phyloP scores from a whole-genome alignment of 2,329 filamentous ascomycete species.

The Cadophora sp. region DNA sequence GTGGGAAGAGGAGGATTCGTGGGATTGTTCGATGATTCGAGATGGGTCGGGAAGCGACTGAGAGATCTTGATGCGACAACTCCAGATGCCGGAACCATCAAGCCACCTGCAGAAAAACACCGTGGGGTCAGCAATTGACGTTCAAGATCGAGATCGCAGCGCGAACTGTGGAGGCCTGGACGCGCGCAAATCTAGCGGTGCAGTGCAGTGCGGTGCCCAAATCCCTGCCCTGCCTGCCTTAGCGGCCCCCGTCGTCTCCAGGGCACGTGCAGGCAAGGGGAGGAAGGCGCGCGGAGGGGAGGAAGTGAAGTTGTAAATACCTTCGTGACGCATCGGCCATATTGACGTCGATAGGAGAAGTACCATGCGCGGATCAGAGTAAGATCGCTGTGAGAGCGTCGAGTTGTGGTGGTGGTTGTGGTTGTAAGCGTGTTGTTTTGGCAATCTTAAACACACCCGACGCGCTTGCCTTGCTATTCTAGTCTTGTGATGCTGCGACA shows the following conservation, averaged over 20 bases:
- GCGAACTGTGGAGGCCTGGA: conserved; percentile 16
- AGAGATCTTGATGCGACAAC: conserved; percentile 45
- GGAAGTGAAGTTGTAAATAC: conserved; percentile 31
- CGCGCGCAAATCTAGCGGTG: conserved; percentile 19
- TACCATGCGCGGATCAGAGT: neutral
- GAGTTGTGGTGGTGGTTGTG: neutral
- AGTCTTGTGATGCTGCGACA: neutral
- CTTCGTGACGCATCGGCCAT: conserved; percentile 44
- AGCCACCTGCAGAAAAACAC: conserved; percentile 40
- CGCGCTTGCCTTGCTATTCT: neutral
- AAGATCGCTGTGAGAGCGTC: neutral
- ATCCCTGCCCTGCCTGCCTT: conserved; percentile 16
- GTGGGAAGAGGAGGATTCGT: conserved; percentile 14
- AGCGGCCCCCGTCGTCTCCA: conserved; percentile 9
- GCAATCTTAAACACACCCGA: neutral
- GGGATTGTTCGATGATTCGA: conserved; percentile 21
- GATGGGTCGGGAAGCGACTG: conserved; percentile 30
- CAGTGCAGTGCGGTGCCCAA: neutral
- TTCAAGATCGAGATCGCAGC: conserved; percentile 3
- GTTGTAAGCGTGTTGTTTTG: conserved; percentile 2
- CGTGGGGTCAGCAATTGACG: conserved; percentile 28
- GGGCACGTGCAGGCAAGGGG: conserved; percentile 29
- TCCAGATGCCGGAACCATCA: conserved; percentile 43
- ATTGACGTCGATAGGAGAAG: conserved; percentile 26
- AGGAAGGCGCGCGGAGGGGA: neutral